Base-by-base conservation (phyloP, 345 rosid genomes). In the Excoecaria agallocha region DNA sequence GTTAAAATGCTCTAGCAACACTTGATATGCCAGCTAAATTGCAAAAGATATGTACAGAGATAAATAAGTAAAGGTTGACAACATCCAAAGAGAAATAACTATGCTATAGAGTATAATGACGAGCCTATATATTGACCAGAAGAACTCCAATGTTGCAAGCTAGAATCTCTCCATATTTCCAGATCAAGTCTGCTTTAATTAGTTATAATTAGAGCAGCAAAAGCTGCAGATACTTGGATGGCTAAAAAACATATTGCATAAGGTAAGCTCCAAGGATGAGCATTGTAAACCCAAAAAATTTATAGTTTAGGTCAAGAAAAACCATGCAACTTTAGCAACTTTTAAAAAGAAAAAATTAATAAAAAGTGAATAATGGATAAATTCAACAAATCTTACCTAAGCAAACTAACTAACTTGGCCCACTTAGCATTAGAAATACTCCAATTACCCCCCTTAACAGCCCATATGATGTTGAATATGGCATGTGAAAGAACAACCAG, bases 371-470 rank as follows among this genome's bases (percentile, higher is more conserved):
- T 25, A 8, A 72, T 8, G 37, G 61, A 37, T 37, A 60, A 6
- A 22, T 51, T 60, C 61, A 46, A 69, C 12, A 43, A 68, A n/a
- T 51, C 57, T 71, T 64, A 87, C 88, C 90, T 79, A 45, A 55
- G 39, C 52, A 87, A 85, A 58, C 90, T 88, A 0, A 83, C 75
- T 61, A 85, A 69, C 73, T 82, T 79, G 35, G 82, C 83, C 88
- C 88, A 87, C 63, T 76, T 77, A 76, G 83, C 77, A 80, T 82
- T 83, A 66, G 66, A 68, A 69, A 72, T 78, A 65, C 74, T 81
- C 86, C 88, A 85, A 48, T 82, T 74, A 46, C 81, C 85, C 61
- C 85, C 84, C 60, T 78, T 74, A 63, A 83, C 57, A 72, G 80
- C 71, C 80, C 82, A 83, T 35, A 80, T 71, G 71, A 82, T 74